Evolutionary conservation across 257 asterid species (phyloP).

Genomic region (Plantago ovata): DNA sequence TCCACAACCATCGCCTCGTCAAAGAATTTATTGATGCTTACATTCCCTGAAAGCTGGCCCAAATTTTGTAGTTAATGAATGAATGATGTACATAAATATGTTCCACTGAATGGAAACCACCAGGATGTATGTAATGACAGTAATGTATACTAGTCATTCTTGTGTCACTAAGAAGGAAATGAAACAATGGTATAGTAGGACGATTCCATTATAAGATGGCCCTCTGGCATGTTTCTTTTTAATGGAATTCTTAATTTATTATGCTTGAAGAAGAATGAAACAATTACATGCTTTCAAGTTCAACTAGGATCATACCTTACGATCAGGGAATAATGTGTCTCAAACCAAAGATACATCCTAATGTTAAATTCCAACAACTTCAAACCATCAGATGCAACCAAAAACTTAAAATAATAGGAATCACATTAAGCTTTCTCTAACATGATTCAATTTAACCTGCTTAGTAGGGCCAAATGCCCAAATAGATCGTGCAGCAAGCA

Average conservation of each 20-base stretch:
- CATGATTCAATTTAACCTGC: slow-evolving; percentile 30
- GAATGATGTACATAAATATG: neutral
- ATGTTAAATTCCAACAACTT: neutral
- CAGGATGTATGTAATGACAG: no score
- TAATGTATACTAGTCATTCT: no score
- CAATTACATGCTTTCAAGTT: neutral
- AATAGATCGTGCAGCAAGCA: slow-evolving; percentile 95
- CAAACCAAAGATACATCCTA: neutral
- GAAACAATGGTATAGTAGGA: neutral
- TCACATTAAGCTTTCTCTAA: no score
- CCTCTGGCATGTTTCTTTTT: no score
- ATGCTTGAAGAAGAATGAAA: neutral
- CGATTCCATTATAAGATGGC: neutral
- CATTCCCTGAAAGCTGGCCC: slow-evolving; percentile 65
- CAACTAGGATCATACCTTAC: slow-evolving; percentile 62
- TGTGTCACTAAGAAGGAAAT: neutral
- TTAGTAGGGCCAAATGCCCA: slow-evolving; percentile 99
- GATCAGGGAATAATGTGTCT: slow-evolving; percentile 20
- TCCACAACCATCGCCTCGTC: slow-evolving; percentile 97
- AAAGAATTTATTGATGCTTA: slow-evolving; percentile 82
- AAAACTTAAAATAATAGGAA: no score
- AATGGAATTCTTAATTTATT: no score
- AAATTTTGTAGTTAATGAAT: neutral
- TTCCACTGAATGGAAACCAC: no score
- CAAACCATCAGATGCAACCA: no score